Base-by-base conservation (phyloP, 176 grass and related monocot genomes). In the Elaeis guineensis region DNA sequence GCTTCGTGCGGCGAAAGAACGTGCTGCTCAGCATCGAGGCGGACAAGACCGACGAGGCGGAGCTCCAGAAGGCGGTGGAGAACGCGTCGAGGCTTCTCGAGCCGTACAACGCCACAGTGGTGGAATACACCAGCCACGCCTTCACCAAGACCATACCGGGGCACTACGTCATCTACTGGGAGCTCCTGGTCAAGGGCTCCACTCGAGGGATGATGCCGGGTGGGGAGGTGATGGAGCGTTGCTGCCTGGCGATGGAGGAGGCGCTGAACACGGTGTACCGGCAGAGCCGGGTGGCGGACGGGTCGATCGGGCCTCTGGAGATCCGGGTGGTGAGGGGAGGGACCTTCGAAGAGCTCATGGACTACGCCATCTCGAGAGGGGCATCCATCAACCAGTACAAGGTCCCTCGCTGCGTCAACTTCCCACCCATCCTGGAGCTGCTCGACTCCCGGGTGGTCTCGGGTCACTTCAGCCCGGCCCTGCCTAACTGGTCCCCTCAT, bases 381-480 rank as follows among this genome's bases (percentile, higher is more conserved):
- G 80, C 80, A 0, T 89, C 85, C 76, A 89, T 83, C 65, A 80
- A 84, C 80, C 85, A 89, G 77, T 89, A 85, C 85, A 89, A 89
- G 73, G 81, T 84, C 63, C 85, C 85, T 0, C 76, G 77, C 55
- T 89, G 80, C 72, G 73, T 89, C 65, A 39, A 12, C 35, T 39
- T 12, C 8, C 35, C 9, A 9, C 1, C 35, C 8, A 39, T 39
- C 35, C 9, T 39, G 35, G 7, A 39, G 35, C 9, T 39, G 0
- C 35, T 39, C 35, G 35, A 39, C 35, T 39, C 35, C 6, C 1
- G 1, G 35, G 35, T 39, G 35, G 35, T 39, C 1, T 39, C 35
- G 8, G 35, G 8, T 9, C 35, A 39, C 35, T 39, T 39, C 2
- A 39, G 35, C 9, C 35, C 9, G 9, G 35, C 35, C 8, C 9